Base-by-base conservation (phyloP, 2,329 filamentous ascomycete genomes). In the Penicillium sp. region DNA sequence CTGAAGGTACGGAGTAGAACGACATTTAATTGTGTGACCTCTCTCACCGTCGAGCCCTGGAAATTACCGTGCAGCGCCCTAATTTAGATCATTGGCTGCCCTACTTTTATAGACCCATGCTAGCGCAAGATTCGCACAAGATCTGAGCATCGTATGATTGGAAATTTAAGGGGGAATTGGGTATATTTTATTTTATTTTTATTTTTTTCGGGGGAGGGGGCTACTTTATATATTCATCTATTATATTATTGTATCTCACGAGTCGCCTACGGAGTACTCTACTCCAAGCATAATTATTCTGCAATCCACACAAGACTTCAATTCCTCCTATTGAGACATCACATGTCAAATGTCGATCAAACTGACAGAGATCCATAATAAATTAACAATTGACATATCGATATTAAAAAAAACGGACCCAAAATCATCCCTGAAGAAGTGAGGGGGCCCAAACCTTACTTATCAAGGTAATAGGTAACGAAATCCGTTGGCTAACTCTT, bases 331-430 rank as follows among this genome's bases (percentile, higher is more conserved):
- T 19, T 10, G 15, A 52, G 50, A 52, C 17, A 13, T 47, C 50
- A 53, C 41, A 53, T 47, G 50, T 53, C 50, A 53, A 17, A 43
- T 21, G 27, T 37, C 40, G 41, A 37, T 46, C 40, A 52, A 25
- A 13, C 37, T 42, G 49, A 51, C 35, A 40, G 12, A 12, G 43
- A 29, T 51, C 49, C 27, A 19, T 43, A 45, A 33, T 33, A 13
- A 37, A 23, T 35, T 23, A 33, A 37, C 31, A 47, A 23, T 35
- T 23, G 42, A 37, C 23, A 47, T 37, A n/a, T 54, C 51, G 5
- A 54, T 13, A 17, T 31, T 4, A 15, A 31, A 29, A 37, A 38
- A 50, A 27, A 31, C 2, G 7, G 17, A 19, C 23, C 35, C 3
- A 21, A n/a, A n/a, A 13, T 10, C 23, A 29, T 8, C 33, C 10